Evolutionary conservation across 176 grass and related monocot genomes (phyloP), one percentile per base, ranked within the genome.

Genomic region (Dendrocalamus sinicus): DNA sequence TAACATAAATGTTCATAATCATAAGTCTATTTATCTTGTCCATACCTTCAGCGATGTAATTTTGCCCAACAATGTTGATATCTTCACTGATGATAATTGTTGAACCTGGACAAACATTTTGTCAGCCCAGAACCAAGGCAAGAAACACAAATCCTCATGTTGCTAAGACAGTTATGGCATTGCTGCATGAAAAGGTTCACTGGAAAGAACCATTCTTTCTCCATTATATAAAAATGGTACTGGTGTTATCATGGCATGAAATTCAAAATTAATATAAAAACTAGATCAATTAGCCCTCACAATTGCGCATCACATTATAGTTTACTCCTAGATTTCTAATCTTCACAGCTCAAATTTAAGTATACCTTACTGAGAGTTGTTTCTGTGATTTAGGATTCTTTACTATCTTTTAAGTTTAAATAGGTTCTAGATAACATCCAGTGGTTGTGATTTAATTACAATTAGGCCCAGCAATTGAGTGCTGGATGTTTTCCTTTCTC

Each of bases 51-150:
- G 88, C 20, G 78, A 82, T 87, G 83, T 50, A 79, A 95, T 91
- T 93, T 93, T 95, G 4, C 84, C 88, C 76, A 98, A 81, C 90
- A 95, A 83, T 12, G 93, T 90, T 61, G 96, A 95, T 90, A 98
- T 28, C 85, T 92, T 98, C 81, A 98, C 64, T 15, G 93, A 98
- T 79, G 76, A 82, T 64, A 98, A 94, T 71, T 90, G 84, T 44
- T 89, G 88, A 61, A 89, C 91, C 96, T 98, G 55, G 43, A 76
- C 58, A 69, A 80, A 84, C 81, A 35, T 26, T 14, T 68, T 30
- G 50, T 83, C 71, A 87, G 48, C 6, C 58, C 47, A 67, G 48
- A 37, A 87, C 37, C 45, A 75, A 87, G 23, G 12, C 72, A 88
- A 78, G 32, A 50, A 78, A 76, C 3, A 73, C 19, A 70, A 77